Evolutionary conservation across 2,329 filamentous ascomycete genomes (phyloP), one percentile per base, ranked within the genome.

Genomic region (Fusarium staphyleae): DNA sequence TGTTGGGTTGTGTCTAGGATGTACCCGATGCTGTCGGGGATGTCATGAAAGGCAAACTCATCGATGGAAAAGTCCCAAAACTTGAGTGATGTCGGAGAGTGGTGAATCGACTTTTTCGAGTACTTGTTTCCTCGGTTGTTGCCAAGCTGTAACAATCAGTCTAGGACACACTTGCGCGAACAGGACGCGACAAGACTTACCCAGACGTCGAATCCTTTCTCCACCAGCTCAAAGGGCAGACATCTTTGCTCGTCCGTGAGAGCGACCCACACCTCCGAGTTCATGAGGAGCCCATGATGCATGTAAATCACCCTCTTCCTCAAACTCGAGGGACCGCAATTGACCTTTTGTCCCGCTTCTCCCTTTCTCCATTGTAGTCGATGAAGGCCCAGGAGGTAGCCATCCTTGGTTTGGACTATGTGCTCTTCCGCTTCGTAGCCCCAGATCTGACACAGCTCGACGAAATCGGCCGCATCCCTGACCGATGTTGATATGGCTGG

Each of bases 41-140:
- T 97, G 72, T 99, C 95, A 71, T 98, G 87, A 68, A 99, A 96
- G 40, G 95, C 95, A 70, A 99, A 99, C 70, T 99, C 90, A 71
- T 99, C 95, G 70, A 99, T 98, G 44, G 91, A 96, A 71, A 99
- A 99, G 72, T 97, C 88, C 95, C 95, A 99, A 73, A 99, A 99
- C 12, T 85, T 81, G 30, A 82, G 77, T 3, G 89, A 88, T 1
- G 85, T 88, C 0, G 95, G 93, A 1, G 91, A 88, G 58, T 81
- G 79, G 53, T 87, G 82, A 44, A 93, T 85, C 3, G 87, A 93
- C 76, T 99, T 99, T 74, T 98, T 99, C 37, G 92, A 96, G 76
- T 99, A 99, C 72, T 99, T 99, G 81, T 99, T 99, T 42, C 95
- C 95, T 29, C 95, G 87, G 69, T 99, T 99, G 74, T 99, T 99